phyloP scores from a whole-genome alignment of 257 asterid genomes.

The Scutellaria minor region DNA sequence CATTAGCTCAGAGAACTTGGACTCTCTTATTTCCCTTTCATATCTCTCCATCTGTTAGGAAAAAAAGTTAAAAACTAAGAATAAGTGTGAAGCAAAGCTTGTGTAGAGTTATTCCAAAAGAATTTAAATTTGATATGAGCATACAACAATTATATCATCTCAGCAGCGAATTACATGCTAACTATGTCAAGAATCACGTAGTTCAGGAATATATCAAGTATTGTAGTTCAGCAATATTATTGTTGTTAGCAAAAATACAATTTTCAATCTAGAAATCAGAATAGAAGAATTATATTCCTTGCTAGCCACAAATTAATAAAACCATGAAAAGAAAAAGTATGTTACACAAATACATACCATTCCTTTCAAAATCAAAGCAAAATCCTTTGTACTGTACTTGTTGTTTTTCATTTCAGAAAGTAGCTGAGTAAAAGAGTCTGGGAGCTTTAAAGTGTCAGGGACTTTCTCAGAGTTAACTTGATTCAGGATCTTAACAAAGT shows the following conservation, averaged over 20 bases:
- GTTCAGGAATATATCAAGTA: no score
- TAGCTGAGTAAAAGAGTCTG: slow-evolving; percentile 87
- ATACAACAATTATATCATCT: slow-evolving; percentile 9
- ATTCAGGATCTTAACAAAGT: slow-evolving; percentile 82
- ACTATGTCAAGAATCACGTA: not conserved
- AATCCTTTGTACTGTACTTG: slow-evolving; percentile 83
- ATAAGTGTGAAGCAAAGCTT: not conserved
- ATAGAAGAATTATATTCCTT: slow-evolving; percentile 12
- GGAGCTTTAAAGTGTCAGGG: slow-evolving; percentile 81
- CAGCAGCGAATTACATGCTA: slow-evolving; percentile 25
- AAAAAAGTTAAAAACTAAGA: slow-evolving; percentile 4
- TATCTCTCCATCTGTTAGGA: slow-evolving; percentile 59
- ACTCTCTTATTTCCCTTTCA: slow-evolving; percentile 69
- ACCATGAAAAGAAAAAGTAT: not conserved
- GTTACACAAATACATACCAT: slow-evolving; percentile 62
- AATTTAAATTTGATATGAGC: slow-evolving; percentile 13
- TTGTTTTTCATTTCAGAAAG: slow-evolving; percentile 88
- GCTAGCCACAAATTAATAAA: slow-evolving; percentile 11
- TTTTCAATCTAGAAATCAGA: slow-evolving; percentile 7
- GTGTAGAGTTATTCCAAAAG: slow-evolving; percentile 13
- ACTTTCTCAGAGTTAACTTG: slow-evolving; percentile 92
- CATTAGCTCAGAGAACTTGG: slow-evolving; percentile 70
- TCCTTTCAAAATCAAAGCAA: slow-evolving; percentile 90
- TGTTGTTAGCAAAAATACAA: slow-evolving; percentile 22
- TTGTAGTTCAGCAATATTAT: not conserved